Conservation (phyloP, 2,329 filamentous ascomycete species). For the Pleoardoris graminearum region DNA sequence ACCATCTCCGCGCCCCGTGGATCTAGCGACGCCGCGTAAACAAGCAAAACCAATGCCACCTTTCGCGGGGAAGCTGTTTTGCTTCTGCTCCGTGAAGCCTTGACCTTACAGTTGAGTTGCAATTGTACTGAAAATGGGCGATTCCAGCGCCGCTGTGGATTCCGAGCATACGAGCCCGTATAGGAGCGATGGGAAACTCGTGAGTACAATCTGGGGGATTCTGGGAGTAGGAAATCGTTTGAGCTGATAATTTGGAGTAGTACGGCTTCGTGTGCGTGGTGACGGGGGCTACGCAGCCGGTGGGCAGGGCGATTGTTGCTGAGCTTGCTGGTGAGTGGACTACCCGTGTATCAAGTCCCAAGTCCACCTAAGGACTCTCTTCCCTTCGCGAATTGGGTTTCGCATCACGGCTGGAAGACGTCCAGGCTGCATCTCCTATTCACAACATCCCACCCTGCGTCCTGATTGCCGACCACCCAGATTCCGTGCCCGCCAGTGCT, state of each 20-base stretch:
- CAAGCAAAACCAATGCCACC: constrained; percentile 24
- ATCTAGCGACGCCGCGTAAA: constrained; percentile 24
- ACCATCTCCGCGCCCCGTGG: constrained; percentile 45
- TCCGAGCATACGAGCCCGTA: constrained; percentile 61
- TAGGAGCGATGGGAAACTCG: constrained; percentile 60
- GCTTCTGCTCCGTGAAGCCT: too few species aligned
- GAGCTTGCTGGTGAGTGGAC: constrained; percentile 62
- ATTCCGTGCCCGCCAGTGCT: too few species aligned
- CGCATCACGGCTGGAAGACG: too few species aligned
- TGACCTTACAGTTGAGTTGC: too few species aligned
- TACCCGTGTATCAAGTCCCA: too few species aligned
- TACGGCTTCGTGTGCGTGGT: constrained; percentile 69
- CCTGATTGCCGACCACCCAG: too few species aligned
- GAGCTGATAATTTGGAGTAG: constrained; percentile 32
- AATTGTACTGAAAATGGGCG: constrained; percentile 11
- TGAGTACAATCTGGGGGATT: constrained; percentile 41
- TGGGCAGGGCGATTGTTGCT: constrained; percentile 62
- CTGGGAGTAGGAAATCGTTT: background rate
- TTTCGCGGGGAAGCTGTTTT: background rate
- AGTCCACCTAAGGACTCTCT: too few species aligned
- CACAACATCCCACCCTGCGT: too few species aligned
- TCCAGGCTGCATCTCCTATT: too few species aligned
- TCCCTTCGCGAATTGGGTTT: too few species aligned
- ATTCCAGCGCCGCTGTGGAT: constrained; percentile 26
- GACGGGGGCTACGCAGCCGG: constrained; percentile 63